Evolutionary conservation across 1,139 yeast genomes (phyloP).

Genomic region (Nakaseomyces bracarensis): DNA sequence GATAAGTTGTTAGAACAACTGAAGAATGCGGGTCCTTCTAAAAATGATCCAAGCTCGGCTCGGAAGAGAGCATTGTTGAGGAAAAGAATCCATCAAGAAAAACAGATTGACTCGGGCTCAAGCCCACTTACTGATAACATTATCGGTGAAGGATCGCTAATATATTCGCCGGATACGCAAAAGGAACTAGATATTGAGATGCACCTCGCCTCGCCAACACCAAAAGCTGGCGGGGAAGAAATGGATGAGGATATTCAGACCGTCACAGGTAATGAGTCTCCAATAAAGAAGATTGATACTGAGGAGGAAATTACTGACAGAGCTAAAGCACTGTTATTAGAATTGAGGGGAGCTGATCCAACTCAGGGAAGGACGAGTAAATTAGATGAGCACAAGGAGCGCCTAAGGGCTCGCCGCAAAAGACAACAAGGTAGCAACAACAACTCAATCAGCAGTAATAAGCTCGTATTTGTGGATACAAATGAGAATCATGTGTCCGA

Average conservation of each 20-base stretch:
- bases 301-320: conserved; percentile 27
- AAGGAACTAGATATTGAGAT: conserved; percentile 5
- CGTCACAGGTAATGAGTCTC: conserved; percentile 4
- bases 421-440: conserved; percentile 10
- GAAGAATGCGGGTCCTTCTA: conserved; percentile 64
- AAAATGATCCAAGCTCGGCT: conserved; percentile 72
- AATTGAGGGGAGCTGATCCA: conserved; percentile 25
- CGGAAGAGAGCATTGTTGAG: conserved; percentile 75
- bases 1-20: conserved; percentile 64
- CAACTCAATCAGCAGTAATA: conserved; percentile 3
- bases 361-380: conserved; percentile 17
- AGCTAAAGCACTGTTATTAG: conserved; percentile 28
- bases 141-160: conserved; percentile 24
- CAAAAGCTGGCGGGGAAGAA: conserved; percentile 8
- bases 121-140: conserved; percentile 18
- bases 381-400: conserved; percentile 25
- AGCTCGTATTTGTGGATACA: conserved; percentile 7
- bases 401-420: conserved; percentile 24
- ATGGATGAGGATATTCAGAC: background rate
- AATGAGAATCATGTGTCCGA: background rate
- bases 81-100: conserved; percentile 42
- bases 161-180: conserved; percentile 20
- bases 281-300: conserved; percentile 8
- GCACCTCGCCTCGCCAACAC: conserved; percentile 15
- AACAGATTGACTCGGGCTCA: conserved; percentile 10